Percentiles rank a stretch among this genome's conserved stretches.
Conservation (phyloP, 163 green algal species). For the Chlamydomonas reinhardtii region DNA sequence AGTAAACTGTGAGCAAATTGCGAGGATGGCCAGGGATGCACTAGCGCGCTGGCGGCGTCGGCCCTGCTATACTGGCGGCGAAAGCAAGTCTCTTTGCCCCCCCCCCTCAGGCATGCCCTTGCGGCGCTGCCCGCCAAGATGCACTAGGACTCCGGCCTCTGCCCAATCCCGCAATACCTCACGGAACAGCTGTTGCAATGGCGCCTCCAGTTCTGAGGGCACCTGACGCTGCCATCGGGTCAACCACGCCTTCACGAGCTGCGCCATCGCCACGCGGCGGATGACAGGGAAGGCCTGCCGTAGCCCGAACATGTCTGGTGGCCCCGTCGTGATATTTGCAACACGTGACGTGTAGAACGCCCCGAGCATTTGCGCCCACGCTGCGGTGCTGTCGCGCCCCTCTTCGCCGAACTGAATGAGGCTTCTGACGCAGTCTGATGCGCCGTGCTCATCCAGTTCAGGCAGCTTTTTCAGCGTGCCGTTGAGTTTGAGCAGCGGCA, state of each 20-base stretch:
- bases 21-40: no score
- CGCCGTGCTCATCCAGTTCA: constrained; percentile 29
- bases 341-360: constrained; percentile 14
- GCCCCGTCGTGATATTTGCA: constrained; percentile 13
- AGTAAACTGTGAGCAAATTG: no score
- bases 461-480: neutral
- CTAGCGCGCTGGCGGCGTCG: neutral
- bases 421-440: neutral
- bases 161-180: neutral
- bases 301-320: constrained; percentile 10
- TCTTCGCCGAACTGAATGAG: neutral
- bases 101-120: no score
- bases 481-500: constrained; percentile 5
- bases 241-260: constrained; percentile 40
- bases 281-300: constrained; percentile 26
- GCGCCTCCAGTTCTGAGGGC: neutral
- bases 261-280: constrained; percentile 26
- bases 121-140: no score
- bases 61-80: neutral
- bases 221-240: constrained; percentile 14
- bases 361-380: neutral
- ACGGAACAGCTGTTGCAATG: neutral
- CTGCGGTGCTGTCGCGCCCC: neutral
- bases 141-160: no score
- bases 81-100: no score